Percentiles rank a stretch among this genome's conserved stretches.
Evolutionary conservation across 805 yeast species (phyloP).

Genomic region (Saturnispora galanensis): DNA sequence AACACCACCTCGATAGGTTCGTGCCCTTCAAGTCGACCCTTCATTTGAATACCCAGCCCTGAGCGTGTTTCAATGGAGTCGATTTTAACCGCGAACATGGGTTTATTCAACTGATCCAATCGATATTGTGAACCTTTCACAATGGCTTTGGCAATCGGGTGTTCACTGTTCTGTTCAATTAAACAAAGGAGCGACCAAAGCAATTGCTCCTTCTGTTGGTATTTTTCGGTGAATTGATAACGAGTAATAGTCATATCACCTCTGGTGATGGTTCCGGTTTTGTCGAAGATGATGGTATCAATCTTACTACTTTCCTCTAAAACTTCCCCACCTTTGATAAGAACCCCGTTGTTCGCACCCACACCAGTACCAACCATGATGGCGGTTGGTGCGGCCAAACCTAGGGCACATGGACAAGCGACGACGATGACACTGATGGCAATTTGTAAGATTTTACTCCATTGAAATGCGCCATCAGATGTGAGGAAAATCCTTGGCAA

Average conservation of each 20-base stretch:
- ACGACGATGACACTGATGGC: conserved; percentile 91
- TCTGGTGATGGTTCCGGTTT: conserved; percentile 89
- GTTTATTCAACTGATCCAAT: conserved; percentile 2
- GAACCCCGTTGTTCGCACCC: conserved; percentile 81
- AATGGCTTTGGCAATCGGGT: conserved; percentile 78
- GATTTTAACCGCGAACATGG: conserved; percentile 16
- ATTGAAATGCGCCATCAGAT: conserved; percentile 14
- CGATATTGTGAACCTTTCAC: conserved; percentile 24
- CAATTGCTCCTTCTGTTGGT: conserved; percentile 18
- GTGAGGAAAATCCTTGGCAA: conserved; percentile 24
- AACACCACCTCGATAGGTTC: conserved; percentile 30
- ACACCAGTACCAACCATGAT: conserved; percentile 98
- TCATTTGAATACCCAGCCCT: conserved; percentile 37
- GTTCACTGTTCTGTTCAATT: conserved; percentile 67
- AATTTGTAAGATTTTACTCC: conserved; percentile 41
- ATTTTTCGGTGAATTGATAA: conserved; percentile 15
- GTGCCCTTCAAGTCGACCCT: conserved; percentile 11
- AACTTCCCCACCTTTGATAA: conserved; percentile 88
- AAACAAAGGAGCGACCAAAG: conserved; percentile 46
- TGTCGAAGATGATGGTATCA: conserved; percentile 72
- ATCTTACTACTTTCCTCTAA: conserved; percentile 63
- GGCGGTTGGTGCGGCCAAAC: conserved; percentile 97
- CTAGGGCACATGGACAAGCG: conserved; percentile 98
- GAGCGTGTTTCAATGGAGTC: conserved; percentile 29
- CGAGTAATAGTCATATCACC: conserved; percentile 55